Conservation (phyloP, 768 basidiomycete genomes). For the Mycena alexandri region DNA sequence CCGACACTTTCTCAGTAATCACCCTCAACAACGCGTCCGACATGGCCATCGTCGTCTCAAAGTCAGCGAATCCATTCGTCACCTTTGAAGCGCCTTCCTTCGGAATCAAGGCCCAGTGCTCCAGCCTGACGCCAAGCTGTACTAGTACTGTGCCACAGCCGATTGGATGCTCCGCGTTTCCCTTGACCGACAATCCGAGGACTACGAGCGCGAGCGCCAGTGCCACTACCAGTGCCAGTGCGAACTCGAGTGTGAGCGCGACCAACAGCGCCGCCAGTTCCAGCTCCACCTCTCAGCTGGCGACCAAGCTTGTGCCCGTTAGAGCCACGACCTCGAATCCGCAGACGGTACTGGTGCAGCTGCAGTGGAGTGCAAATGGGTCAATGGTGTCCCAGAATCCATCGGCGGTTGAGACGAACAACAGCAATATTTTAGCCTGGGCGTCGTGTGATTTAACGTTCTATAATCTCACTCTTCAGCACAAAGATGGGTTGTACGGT, state of each 20-base stretch:
- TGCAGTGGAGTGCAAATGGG: constrained; percentile 14
- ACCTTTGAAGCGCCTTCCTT: constrained; percentile 19
- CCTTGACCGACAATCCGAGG: too few relatives aligned
- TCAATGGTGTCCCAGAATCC: constrained; percentile 2
- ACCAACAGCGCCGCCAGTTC: too few relatives aligned
- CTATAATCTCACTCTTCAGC: constrained; percentile 27
- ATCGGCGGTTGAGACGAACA: neutral
- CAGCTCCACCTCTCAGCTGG: too few relatives aligned
- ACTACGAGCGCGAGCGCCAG: too few relatives aligned
- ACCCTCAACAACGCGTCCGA: constrained; percentile 27
- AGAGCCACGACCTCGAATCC: constrained; percentile 10
- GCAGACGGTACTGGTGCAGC: constrained; percentile 26
- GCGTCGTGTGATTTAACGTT: constrained; percentile 28
- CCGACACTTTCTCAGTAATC: constrained; percentile 8
- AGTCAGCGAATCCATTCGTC: neutral
- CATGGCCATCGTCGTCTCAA: constrained; percentile 24
- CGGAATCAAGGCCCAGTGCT: constrained; percentile 27
- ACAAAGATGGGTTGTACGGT: constrained; percentile 15
- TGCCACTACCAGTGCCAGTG: too few relatives aligned
- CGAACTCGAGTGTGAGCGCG: too few relatives aligned
- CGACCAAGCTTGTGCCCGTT: too few relatives aligned
- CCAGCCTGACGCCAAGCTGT: constrained; percentile 25
- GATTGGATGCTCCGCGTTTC: too few relatives aligned
- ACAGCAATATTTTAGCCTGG: constrained; percentile 25
- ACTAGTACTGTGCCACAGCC: neutral